Evolutionary conservation across 2,329 filamentous ascomycete genomes (phyloP).

Genomic region (Stemphylium beticola): DNA sequence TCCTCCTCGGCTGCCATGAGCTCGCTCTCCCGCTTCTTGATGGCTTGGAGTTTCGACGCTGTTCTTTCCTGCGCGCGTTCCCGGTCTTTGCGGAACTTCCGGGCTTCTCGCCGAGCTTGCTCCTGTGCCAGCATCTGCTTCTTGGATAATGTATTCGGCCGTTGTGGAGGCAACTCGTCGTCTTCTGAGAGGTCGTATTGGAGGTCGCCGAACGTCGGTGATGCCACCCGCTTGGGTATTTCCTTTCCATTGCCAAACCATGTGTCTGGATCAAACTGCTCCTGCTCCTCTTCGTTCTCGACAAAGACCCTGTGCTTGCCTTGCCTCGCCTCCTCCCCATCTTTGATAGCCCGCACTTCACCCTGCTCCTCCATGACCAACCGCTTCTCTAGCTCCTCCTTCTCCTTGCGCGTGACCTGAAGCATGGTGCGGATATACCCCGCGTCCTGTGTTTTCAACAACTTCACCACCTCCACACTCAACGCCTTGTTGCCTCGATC

Average conservation of each 20-base stretch:
- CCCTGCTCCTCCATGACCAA: conserved; percentile 46
- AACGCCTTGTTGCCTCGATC: conserved; percentile 57
- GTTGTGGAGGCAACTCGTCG: conserved; percentile 28
- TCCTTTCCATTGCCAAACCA: conserved; percentile 49
- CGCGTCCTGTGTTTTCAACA: conserved; percentile 70
- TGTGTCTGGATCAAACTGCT: conserved; percentile 49
- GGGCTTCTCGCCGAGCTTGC: conserved; percentile 37
- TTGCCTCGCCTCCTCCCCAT: conserved; percentile 31
- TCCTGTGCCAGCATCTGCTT: conserved; percentile 41
- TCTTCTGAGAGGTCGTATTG: conserved; percentile 28
- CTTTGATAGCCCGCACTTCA: conserved; percentile 50
- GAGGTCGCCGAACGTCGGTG: conserved; percentile 35
- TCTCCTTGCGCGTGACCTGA: conserved; percentile 61
- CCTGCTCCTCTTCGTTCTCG: conserved; percentile 50
- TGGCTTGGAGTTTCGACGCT: conserved; percentile 56
- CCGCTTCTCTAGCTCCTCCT: conserved; percentile 55
- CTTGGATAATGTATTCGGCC: conserved; percentile 35
- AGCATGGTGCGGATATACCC: conserved; percentile 66
- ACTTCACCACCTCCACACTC: conserved; percentile 64
- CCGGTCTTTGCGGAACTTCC: conserved; percentile 51
- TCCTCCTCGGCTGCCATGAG: conserved; percentile 62
- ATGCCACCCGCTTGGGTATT: conserved; percentile 20
- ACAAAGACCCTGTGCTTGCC: conserved; percentile 49
- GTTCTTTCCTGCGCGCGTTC: conserved; percentile 57
- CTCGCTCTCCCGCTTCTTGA: conserved; percentile 62